Percentiles rank a stretch among this genome's conserved stretches.
These are phyloP conservation scores for Mortierella sp. DNA, from an alignment of 371 early-diverging fungal genomes.

Conservation along the genomic window DNA sequence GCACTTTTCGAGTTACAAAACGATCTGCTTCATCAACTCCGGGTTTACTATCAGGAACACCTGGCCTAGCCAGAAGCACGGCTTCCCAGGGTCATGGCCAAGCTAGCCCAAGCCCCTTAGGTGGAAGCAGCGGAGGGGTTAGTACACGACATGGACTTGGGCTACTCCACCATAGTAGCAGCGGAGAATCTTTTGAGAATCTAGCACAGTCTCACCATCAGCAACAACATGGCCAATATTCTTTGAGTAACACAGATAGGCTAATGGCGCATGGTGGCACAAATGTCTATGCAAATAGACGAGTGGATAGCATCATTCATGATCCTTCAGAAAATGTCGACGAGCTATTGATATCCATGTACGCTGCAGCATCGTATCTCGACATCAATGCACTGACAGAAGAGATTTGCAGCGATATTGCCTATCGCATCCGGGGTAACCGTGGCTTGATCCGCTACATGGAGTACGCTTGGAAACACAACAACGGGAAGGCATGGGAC, in stretches of 20 bases:
- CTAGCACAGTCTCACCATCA: neutral
- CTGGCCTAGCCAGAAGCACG: slow-evolving; percentile 4
- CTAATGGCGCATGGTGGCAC: slow-evolving; percentile 4
- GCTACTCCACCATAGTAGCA: slow-evolving; percentile 1
- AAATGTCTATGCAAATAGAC: neutral
- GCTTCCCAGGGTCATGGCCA: slow-evolving; percentile 11
- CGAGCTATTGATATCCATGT: slow-evolving; percentile 50
- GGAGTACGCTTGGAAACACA: slow-evolving; percentile 51
- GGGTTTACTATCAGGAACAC: neutral
- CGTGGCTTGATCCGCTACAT: slow-evolving; percentile 49
- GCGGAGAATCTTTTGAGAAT: neutral
- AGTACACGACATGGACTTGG: slow-evolving; percentile 24
- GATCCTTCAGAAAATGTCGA: slow-evolving; percentile 50
- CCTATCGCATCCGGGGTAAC: slow-evolving; percentile 35
- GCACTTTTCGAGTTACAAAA: slow-evolving; percentile 8
- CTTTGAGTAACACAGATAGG: no score
- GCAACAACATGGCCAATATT: neutral
- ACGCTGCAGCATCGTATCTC: slow-evolving; percentile 46
- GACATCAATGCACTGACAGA: slow-evolving; percentile 44
- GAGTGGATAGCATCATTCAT: slow-evolving; percentile 35
- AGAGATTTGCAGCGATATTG: slow-evolving; percentile 48
- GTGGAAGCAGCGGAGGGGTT: neutral
- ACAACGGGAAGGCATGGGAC: slow-evolving; percentile 50
- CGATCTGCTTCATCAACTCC: neutral
- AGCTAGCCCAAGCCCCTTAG: neutral